Evolutionary conservation across 148 eudicot species (phyloP), one percentile per base, ranked within the genome.

Genomic region (Bassia scoparia): DNA sequence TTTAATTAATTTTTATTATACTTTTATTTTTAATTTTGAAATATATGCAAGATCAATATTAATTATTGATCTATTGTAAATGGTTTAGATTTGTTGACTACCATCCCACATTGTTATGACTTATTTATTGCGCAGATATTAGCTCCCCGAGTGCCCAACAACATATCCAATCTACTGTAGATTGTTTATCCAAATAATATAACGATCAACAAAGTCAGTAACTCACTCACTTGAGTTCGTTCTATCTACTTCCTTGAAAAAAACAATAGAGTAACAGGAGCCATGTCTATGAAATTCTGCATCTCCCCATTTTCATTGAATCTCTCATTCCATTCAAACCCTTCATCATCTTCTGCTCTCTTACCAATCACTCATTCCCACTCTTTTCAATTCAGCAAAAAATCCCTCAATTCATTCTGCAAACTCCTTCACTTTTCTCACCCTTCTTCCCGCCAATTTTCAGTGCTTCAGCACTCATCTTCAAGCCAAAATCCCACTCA

Each of bases 381-480:
- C 69, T 67, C 76, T 50, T 54, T 72, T 49, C 74, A 61, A 14
- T 56, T 69, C 0, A 63, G 3, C 55, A 76, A 69, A 70, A 76
- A 69, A 70, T 3, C 63, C 81, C 71, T 62, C 50, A 69, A 55
- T 60, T 59, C 74, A 24, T 66, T 72, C 48, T 70, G 31, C 68
- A 53, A 41, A 73, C 65, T 72, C 69, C 86, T 64, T 48, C 79
- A 56, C 20, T 38, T 67, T 23, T 78, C 87, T 17, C 76, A 86
- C 17, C 12, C 76, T 34, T 26, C 86, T 82, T 85, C 88, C 83
- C 84, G 80, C 81, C 91, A 75, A 81, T 79, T 84, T 65, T 76
- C 75, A 61, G 70, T 59, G 43, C 69, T 79, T 49, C 83, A 64
- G 56, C 73, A 58, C 56, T 69, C 81, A 6, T 72, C 61, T 60